phyloP scores from a whole-genome alignment of 108 stramenopile genomes.

The Schizochytrium sp. region DNA sequence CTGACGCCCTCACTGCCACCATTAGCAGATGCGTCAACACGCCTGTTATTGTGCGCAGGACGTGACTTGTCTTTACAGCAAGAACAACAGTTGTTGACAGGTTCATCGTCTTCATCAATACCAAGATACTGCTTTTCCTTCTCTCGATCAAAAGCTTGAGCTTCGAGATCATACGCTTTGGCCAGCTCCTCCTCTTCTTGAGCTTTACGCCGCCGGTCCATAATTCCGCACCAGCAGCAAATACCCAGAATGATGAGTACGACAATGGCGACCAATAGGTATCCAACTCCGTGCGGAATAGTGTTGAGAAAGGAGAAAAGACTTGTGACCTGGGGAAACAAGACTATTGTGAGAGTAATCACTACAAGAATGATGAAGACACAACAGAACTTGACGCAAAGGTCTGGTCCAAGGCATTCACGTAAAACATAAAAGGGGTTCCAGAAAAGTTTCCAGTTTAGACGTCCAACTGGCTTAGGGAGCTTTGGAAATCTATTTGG shows the following conservation, averaged over 20 bases:
- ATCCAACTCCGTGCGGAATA: not conserved
- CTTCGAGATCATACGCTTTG: not conserved
- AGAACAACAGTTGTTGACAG: slow-evolving; percentile 33
- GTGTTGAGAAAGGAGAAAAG: slow-evolving; percentile 33
- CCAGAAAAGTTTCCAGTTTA: slow-evolving; percentile 67
- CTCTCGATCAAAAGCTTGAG: slow-evolving; percentile 36
- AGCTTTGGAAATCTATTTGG: slow-evolving; percentile 75
- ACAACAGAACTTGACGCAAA: slow-evolving; percentile 66
- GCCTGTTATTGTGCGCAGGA: too few relatives aligned
- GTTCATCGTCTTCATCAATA: slow-evolving; percentile 5
- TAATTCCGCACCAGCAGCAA: not conserved
- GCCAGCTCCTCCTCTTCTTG: not conserved
- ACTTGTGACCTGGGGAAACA: slow-evolving; percentile 58
- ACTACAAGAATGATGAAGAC: slow-evolving; percentile 49
- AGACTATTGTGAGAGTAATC: slow-evolving; percentile 58
- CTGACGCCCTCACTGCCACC: too few relatives aligned
- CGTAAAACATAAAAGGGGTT: slow-evolving; percentile 71
- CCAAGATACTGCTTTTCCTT: not conserved
- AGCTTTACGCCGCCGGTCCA: not conserved
- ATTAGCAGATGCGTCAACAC: too few relatives aligned
- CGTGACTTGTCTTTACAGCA: not conserved
- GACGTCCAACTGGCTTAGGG: slow-evolving; percentile 72
- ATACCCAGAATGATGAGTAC: not conserved
- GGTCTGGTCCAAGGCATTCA: slow-evolving; percentile 66
- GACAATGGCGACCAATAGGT: not conserved